These are phyloP conservation scores for Exophiala oligosperma DNA, from an alignment of 2,329 filamentous ascomycete species.

Conservation along the genomic window DNA sequence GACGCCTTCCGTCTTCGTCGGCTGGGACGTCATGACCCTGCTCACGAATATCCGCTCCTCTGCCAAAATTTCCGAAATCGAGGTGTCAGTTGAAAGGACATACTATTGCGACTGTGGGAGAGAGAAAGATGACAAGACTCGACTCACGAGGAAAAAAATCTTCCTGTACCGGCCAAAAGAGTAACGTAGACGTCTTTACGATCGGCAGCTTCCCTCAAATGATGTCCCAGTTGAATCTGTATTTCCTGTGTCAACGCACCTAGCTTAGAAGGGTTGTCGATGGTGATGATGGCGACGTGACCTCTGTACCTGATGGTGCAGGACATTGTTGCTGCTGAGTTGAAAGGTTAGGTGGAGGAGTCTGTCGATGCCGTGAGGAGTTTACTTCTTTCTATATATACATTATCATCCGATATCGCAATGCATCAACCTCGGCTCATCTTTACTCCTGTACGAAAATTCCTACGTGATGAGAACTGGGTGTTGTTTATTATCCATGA, in stretches of 20 bases:
- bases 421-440: too few species aligned
- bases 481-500: too few species aligned
- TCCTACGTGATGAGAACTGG: too few species aligned
- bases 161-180: constrained; percentile 75
- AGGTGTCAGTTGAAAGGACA: too few species aligned
- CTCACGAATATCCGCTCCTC: not conserved
- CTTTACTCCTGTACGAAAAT: too few species aligned
- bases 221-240: constrained; percentile 73
- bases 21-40: too few species aligned
- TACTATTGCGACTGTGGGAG: too few species aligned
- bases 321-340: constrained; percentile 31
- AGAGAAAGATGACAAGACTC: not conserved
- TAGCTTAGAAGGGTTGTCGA: constrained; percentile 81
- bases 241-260: constrained; percentile 71
- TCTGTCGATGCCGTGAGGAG: too few species aligned
- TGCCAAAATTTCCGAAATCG: not conserved
- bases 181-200: constrained; percentile 82
- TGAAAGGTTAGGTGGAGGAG: too few species aligned
- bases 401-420: too few species aligned
- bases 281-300: constrained; percentile 77
- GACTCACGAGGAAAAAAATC: constrained; percentile 79
- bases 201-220: constrained; percentile 72
- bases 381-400: too few species aligned
- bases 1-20: too few species aligned
- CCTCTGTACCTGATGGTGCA: constrained; percentile 41